A percentile compares a stretch with the other conserved stretches of the same genome.
These are phyloP conservation scores for Alternaria sp. DNA, from an alignment of 2,329 filamentous ascomycete species.

Conservation along the genomic window DNA sequence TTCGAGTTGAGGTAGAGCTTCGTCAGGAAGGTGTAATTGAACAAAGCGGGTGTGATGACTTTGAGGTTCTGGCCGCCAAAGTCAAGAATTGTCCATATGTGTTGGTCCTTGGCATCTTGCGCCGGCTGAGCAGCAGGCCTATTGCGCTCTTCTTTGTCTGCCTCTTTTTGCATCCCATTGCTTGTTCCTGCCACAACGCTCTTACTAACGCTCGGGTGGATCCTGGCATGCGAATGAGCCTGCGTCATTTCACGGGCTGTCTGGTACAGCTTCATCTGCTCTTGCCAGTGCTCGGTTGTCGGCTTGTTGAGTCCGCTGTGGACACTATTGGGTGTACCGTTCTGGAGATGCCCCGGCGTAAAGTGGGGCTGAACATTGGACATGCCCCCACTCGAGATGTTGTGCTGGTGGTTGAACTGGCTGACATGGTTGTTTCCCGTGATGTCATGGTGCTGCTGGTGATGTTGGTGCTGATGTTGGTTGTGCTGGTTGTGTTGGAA, in stretches of 20 bases:
- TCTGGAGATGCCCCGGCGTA: conserved; percentile 66
- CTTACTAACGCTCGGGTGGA: conserved; percentile 75
- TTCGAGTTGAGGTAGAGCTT: conserved; percentile 96
- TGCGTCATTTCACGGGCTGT: conserved; percentile 75
- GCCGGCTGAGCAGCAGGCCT: conserved; percentile 68
- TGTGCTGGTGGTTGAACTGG: conserved; percentile 69
- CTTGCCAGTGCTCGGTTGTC: conserved; percentile 81
- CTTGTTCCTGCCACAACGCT: conserved; percentile 66
- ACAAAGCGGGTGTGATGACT: conserved; percentile 80
- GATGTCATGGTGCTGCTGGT: conserved; percentile 69
- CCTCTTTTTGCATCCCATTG: conserved; percentile 59
- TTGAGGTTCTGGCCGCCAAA: conserved; percentile 95
- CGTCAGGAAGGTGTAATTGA: conserved; percentile 85
- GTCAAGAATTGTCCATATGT: conserved; percentile 93
- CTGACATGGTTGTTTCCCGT: conserved; percentile 59
- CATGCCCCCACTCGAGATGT: conserved; percentile 68
- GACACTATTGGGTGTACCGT: conserved; percentile 65
- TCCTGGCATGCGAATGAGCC: conserved; percentile 77
- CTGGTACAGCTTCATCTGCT: conserved; percentile 83
- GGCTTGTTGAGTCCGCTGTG: conserved; percentile 66
- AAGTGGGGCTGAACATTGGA: conserved; percentile 72
- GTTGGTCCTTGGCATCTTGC: conserved; percentile 56
- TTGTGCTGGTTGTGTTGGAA: conserved; percentile 68
- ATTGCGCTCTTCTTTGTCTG: conserved; percentile 68
- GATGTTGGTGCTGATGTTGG: conserved; percentile 62